Base-by-base conservation (phyloP, 116 monocot genomes). In the Papilionanthe hybrid region DNA sequence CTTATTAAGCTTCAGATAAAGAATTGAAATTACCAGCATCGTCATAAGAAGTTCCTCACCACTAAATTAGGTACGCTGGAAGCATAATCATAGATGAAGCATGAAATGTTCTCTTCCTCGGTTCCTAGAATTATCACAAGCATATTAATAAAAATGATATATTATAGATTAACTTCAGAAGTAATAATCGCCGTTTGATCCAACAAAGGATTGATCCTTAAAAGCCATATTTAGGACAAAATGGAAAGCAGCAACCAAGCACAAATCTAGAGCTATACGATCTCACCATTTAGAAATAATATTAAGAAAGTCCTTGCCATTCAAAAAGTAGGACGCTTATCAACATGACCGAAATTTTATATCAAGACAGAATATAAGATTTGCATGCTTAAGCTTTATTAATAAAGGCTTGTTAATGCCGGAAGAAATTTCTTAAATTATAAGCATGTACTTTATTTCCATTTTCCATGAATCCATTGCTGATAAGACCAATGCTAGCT, bases 31-130 rank as follows among this genome's bases (percentile, higher is more conserved):
- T 86, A 85, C 77, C 86, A 88, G 79, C 53, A 88, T 74, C 53
- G 84, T 86, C 66, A 85, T 85, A 79, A 84, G 79, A 84, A 84
- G 78, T 80, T 86, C 83, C 95, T 95, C 85, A 95, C 95, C 88
- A 56, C 79, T 84, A 89, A 83, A 85, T 92, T 84, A 72, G 95
- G 89, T 72, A 95, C 71, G 81, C 83, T 88, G 77, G 85, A 74
- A 72, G 84, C 79, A 82, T 92, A 95, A 72, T 92, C 86, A 83
- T 80, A 91, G 74, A 95, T 91, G 42, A 92, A 80, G 9, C 79
- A 82, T 58, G 95, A 95, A 72, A 88, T 77, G 47, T 88, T 66
- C 49, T 78, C 77, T 68, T 81, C 82, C 11, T 20, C 72, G 23
- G 29, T 55, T 72, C 83, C 95, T 95, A 86, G 37, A 89, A 72